Evolutionary conservation across 2,329 filamentous ascomycete genomes (phyloP).

Genomic region (Chalaropsis thielavioides): DNA sequence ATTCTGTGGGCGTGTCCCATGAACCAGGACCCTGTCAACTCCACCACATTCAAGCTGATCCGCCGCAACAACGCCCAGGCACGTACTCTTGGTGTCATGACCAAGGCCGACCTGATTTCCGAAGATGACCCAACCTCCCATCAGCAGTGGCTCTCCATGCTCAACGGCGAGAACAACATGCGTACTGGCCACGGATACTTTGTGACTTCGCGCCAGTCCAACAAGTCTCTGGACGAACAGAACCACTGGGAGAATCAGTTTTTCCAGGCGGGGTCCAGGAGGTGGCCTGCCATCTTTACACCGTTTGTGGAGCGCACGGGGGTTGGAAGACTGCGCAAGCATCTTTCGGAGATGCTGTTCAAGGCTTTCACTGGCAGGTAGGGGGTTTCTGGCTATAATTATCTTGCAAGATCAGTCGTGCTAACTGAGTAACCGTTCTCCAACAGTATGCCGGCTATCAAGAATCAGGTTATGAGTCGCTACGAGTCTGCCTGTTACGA

Average conservation of each 20-base stretch:
- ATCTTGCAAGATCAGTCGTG: neutral
- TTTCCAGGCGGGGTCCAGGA: slow-evolving; percentile 30
- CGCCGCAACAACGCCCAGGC: slow-evolving; percentile 38
- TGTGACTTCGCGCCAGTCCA: slow-evolving; percentile 54
- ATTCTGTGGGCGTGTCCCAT: slow-evolving; percentile 66
- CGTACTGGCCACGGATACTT: slow-evolving; percentile 61
- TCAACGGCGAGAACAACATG: slow-evolving; percentile 42
- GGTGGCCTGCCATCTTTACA: slow-evolving; percentile 38
- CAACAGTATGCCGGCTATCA: slow-evolving; percentile 36
- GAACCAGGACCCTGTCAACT: slow-evolving; percentile 65
- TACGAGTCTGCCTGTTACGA: slow-evolving; percentile 39
- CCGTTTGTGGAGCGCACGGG: slow-evolving; percentile 36
- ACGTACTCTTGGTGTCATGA: slow-evolving; percentile 61
- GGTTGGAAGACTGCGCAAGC: slow-evolving; percentile 37
- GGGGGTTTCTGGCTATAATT: slow-evolving; percentile 17
- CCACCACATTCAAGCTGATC: slow-evolving; percentile 53
- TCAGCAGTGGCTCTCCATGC: slow-evolving; percentile 47
- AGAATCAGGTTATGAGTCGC: slow-evolving; percentile 36
- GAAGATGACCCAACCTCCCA: slow-evolving; percentile 32
- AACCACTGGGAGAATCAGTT: slow-evolving; percentile 38
- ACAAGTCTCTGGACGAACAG: slow-evolving; percentile 38
- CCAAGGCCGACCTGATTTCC: slow-evolving; percentile 64
- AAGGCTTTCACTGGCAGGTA: slow-evolving; percentile 41
- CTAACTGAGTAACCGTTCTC: neutral
- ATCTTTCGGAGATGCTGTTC: slow-evolving; percentile 38